phyloP scores from a whole-genome alignment of 345 rosid species.

The Populus pruinosa region DNA sequence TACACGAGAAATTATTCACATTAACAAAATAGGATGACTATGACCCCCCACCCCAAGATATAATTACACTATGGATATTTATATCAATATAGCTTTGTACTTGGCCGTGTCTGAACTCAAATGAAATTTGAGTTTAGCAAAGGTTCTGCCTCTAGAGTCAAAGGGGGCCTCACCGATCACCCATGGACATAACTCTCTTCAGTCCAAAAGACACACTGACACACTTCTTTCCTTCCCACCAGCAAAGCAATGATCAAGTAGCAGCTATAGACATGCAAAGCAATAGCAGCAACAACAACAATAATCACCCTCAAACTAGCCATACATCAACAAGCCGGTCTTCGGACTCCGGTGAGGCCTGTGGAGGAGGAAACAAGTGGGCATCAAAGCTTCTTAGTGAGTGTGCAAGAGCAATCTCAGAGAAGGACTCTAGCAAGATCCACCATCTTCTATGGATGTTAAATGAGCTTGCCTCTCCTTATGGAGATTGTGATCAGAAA shows the following conservation, averaged over 20 bases:
- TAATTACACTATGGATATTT: constrained; percentile 14
- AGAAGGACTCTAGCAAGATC: constrained; percentile 57
- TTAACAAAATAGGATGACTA: constrained; percentile 14
- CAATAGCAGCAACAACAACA: constrained; percentile 17
- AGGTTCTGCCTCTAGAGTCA: constrained; percentile 20
- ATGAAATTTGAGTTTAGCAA: constrained; percentile 29
- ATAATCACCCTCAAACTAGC: constrained; percentile 30
- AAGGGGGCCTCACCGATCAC: constrained; percentile 34
- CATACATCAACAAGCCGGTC: constrained; percentile 53
- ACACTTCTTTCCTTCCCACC: constrained; percentile 17
- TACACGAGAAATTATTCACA: constrained; percentile 4
- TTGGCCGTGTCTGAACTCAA: constrained; percentile 29
- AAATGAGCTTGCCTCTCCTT: constrained; percentile 70
- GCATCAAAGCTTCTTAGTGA: constrained; percentile 57
- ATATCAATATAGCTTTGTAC: constrained; percentile 21
- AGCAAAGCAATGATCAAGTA: constrained; percentile 27
- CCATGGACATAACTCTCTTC: constrained; percentile 39
- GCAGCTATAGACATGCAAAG: constrained; percentile 37
- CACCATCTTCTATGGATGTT: constrained; percentile 77
- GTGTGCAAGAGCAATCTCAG: constrained; percentile 70
- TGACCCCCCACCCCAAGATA: constrained; percentile 17
- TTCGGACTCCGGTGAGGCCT: constrained; percentile 42
- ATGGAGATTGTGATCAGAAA: constrained; percentile 75
- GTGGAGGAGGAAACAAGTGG: constrained; percentile 40
- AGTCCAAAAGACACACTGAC: constrained; percentile 16